Evolutionary conservation across 306 rosid species (phyloP), one percentile per base, ranked within the genome.

Genomic region (Prunus davidiana): DNA sequence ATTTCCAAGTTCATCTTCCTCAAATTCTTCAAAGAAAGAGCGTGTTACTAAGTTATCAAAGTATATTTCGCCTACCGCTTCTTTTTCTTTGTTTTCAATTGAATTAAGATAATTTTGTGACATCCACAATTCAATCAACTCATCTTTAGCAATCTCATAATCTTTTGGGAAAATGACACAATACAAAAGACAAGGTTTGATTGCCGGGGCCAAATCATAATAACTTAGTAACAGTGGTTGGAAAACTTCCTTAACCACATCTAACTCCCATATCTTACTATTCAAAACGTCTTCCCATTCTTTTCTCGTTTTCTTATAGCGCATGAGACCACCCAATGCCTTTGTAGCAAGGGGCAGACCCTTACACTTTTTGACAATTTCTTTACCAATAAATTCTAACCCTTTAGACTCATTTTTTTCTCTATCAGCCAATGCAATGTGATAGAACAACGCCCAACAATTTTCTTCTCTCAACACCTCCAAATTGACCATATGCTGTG

Each of bases 301-400:
- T 1, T 6, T 63, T 0, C 1, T 12, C 0, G 28, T n/a, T 46
- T 63, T n/a, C n/a, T 49, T 47, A 3, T 1, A 47, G 3, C 14
- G 15, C 79, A 66, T 55, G 14, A 66, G 50, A 52, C 73, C 13
- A 13, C 74, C 78, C 27, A 79, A 46, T 2, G 27, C 6, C 41
- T 79, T 78, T 25, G 77, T 78, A 64, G 13, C 15, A 12, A 79
- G 77, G 62, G 82, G 77, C 28, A 78, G 63, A 11, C 76, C 81
- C 3, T 15, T 61, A n/a, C 76, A 78, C 64, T 51, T 78, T 8
- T 34, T 47, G 1, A 67, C 82, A 70, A 78, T 78, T 19, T 70
- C n/a, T 4, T 19, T 30, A 12, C 79, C 79, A 52, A 65, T 16
- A 15, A 12, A 34, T 34, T 75, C 79, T 2, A 75, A 52, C 10